A percentile compares a stretch with the other conserved stretches of the same genome.
Conservation (phyloP, 2,329 filamentous ascomycete genomes). For the Trematosphaeria pertusa region DNA sequence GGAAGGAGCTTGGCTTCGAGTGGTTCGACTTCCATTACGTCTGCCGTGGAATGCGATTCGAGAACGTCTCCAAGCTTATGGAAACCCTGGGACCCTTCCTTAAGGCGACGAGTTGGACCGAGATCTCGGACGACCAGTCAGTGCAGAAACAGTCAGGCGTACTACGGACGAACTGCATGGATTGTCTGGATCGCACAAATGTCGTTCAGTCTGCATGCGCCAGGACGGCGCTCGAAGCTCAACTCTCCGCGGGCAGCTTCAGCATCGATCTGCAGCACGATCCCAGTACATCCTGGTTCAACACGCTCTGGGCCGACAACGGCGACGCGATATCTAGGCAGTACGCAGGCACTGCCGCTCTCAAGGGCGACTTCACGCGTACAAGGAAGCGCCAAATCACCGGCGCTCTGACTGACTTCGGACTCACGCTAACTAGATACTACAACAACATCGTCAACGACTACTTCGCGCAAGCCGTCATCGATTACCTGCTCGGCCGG, state of each 20-base stretch:
- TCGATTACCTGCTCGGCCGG: constrained; percentile 92
- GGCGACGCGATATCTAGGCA: constrained; percentile 95
- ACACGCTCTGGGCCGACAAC: constrained; percentile 96
- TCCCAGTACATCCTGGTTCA: constrained; percentile 89
- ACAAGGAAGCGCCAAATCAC: constrained; percentile 90
- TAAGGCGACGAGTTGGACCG: constrained; percentile 74
- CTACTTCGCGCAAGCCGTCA: constrained; percentile 93
- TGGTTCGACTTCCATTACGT: constrained; percentile 98
- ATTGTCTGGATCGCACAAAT: constrained; percentile 94
- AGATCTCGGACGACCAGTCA: constrained; percentile 56
- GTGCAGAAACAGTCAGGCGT: constrained; percentile 71
- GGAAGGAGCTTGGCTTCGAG: constrained; percentile 70
- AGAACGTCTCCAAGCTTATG: constrained; percentile 85
- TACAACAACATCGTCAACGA: constrained; percentile 94
- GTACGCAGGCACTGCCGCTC: constrained; percentile 91
- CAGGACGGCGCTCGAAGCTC: constrained; percentile 79
- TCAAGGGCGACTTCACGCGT: constrained; percentile 96
- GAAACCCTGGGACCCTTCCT: constrained; percentile 72
- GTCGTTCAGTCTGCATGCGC: constrained; percentile 93
- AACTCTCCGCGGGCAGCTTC: constrained; percentile 78
- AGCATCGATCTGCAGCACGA: constrained; percentile 77
- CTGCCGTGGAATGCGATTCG: constrained; percentile 96
- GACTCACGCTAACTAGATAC: constrained; percentile 81
- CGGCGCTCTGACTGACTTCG: constrained; percentile 89
- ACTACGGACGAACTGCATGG: constrained; percentile 97